phyloP scores from a whole-genome alignment of 2,329 filamentous ascomycete species.

The Aspergillus ochraceus region DNA sequence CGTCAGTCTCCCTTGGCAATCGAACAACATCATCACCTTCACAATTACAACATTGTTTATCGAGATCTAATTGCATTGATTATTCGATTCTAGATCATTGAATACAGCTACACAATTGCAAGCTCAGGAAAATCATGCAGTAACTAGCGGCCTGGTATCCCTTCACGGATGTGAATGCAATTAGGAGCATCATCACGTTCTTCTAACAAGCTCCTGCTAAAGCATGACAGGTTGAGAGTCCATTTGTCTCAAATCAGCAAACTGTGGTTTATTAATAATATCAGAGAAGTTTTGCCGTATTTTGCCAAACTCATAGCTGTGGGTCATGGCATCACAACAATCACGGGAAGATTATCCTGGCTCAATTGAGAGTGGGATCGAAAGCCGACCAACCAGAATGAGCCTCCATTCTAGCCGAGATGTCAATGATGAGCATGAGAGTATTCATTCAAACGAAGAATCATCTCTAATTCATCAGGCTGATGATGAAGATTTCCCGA shows the following conservation, averaged over 20 bases:
- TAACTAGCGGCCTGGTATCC: not conserved
- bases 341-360: not conserved
- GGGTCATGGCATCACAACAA: not conserved
- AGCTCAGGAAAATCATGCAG: no score
- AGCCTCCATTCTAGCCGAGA: not conserved
- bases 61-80: no score
- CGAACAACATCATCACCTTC: not conserved
- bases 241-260: no score
- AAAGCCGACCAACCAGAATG: not conserved
- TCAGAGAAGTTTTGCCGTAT: not conserved
- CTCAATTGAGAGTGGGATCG: not conserved
- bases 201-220: no score
- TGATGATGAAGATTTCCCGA: not conserved
- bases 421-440: not conserved
- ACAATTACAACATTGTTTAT: no score
- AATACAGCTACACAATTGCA: no score
- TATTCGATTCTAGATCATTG: no score
- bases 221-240: no score
- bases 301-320: not conserved
- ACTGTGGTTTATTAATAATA: not conserved
- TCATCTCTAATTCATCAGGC: not conserved
- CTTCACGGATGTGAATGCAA: not conserved
- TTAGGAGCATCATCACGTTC: not conserved
- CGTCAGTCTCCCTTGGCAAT: not conserved
- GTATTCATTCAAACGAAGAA: not conserved